These are phyloP conservation scores for Diaporthe sp. DNA, from an alignment of 2,329 filamentous ascomycete genomes.

Conservation along the genomic window DNA sequence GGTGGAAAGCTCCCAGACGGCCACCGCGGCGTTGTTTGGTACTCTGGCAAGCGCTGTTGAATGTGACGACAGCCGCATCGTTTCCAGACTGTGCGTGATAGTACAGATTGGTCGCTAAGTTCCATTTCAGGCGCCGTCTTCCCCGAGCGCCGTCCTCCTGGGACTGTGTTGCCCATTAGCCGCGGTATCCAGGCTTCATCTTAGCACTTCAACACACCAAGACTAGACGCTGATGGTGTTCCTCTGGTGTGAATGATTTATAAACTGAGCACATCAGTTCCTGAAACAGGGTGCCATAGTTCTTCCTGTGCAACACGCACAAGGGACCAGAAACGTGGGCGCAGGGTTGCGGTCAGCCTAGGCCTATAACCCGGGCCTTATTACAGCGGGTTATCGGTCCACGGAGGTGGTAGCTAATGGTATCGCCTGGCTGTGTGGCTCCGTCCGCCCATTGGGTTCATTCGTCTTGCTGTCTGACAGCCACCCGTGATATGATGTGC, in stretches of 20 bases:
- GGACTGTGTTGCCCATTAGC: neutral
- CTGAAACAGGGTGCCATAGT: neutral
- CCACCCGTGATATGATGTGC: neutral
- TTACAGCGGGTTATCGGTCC: neutral
- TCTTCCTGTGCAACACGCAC: neutral
- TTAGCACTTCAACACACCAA: neutral
- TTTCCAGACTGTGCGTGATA: neutral
- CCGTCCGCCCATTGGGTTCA: neutral
- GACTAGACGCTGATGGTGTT: neutral
- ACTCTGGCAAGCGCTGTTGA: neutral
- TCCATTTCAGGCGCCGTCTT: neutral
- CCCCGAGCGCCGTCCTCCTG: neutral
- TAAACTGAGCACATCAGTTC: neutral
- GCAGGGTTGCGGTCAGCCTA: constrained; percentile 11
- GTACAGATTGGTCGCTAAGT: neutral
- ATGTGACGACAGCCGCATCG: neutral
- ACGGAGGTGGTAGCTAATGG: neutral
- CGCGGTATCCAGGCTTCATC: neutral
- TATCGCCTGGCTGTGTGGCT: neutral
- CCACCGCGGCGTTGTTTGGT: neutral
- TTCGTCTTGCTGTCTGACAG: neutral
- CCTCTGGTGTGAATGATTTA: neutral
- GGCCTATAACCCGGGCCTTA: neutral
- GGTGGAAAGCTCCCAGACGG: neutral
- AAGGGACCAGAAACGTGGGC: constrained; percentile 21